Percentiles rank a stretch among this genome's conserved stretches.
Conservation (phyloP, 2,329 filamentous ascomycete species). For the Botrytis sinoallii region DNA sequence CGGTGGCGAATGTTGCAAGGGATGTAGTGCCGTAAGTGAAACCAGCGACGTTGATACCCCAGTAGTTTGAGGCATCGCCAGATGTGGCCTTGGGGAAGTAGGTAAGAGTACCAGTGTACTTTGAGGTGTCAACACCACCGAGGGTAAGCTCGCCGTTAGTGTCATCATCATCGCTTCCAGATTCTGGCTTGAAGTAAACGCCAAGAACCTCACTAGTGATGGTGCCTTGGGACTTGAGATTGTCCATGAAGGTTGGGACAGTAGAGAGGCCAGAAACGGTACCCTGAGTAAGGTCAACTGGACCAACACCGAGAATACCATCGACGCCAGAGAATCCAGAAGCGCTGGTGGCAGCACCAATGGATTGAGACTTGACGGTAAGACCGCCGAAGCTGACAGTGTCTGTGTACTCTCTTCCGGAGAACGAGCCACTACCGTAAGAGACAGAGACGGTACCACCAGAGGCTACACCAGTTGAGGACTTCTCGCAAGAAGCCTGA, state of each 20-base stretch:
- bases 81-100: background rate
- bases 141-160: background rate
- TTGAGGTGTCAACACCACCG: background rate
- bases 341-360: background rate
- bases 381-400: background rate
- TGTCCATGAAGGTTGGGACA: background rate
- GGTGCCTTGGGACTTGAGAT: background rate
- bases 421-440: background rate
- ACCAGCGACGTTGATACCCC: background rate
- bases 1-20: background rate
- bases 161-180: background rate
- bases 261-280: background rate
- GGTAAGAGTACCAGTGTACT: background rate
- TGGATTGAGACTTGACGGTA: background rate
- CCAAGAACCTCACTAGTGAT: background rate
- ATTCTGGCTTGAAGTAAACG: background rate
- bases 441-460: background rate
- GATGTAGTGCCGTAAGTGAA: background rate
- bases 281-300: background rate
- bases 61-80: background rate
- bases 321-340: background rate
- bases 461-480: background rate
- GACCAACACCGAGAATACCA: background rate
- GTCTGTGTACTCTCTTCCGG: background rate
- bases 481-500: background rate